Conservation (phyloP, 1,139 yeast genomes). For the Kodamaea alishanica region DNA sequence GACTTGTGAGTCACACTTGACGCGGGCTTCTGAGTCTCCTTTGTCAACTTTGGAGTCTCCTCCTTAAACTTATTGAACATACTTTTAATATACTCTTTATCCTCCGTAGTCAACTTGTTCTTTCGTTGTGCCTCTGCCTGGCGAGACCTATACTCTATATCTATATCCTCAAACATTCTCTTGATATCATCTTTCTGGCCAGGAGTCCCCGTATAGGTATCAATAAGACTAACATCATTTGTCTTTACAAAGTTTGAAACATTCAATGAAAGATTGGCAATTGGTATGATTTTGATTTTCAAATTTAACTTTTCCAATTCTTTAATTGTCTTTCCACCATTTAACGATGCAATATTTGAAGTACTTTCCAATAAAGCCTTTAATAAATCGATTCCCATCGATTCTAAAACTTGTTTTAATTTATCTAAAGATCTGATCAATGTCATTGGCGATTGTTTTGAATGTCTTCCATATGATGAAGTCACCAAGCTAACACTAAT, state of each 20-base stretch:
- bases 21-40: constrained; percentile 1
- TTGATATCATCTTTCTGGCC: constrained; percentile 13
- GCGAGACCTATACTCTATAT: constrained; percentile 3
- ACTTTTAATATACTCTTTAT: constrained; percentile 18
- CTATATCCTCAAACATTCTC: constrained; percentile 22
- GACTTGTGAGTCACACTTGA: neutral
- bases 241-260: constrained; percentile 52
- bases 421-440: constrained; percentile 38
- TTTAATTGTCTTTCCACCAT: constrained; percentile 34
- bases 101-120: constrained; percentile 5
- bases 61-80: constrained; percentile 22
- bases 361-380: constrained; percentile 28
- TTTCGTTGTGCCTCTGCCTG: constrained; percentile 2
- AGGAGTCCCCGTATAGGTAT: constrained; percentile 32
- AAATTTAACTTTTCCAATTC: constrained; percentile 28
- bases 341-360: constrained; percentile 23
- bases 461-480: constrained; percentile 24
- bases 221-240: constrained; percentile 42
- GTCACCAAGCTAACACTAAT: constrained; percentile 36
- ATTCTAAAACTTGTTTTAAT: constrained; percentile 27
- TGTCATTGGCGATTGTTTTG: constrained; percentile 47
- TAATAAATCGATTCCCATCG: constrained; percentile 30
- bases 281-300: constrained; percentile 40
- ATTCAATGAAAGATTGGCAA: constrained; percentile 47
- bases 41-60: neutral